phyloP scores from a whole-genome alignment of 2,329 filamentous ascomycete species.

The Diaporthe citriasiana region DNA sequence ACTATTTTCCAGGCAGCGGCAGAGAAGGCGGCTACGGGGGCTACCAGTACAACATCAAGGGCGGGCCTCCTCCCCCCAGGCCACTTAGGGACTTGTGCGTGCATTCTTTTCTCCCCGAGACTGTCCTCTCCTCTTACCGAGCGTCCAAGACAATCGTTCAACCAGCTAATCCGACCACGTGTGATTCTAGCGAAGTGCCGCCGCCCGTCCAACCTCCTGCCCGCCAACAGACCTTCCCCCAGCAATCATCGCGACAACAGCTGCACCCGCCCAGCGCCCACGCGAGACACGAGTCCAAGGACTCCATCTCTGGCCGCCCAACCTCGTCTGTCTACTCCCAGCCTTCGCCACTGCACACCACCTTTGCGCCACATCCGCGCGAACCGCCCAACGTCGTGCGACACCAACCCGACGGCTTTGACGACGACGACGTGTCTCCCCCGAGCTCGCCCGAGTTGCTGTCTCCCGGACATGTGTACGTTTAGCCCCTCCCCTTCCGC shows the following conservation, averaged over 20 bases:
- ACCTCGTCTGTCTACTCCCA: conserved; percentile 74
- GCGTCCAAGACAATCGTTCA: background rate
- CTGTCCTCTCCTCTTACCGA: background rate
- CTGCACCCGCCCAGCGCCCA: conserved; percentile 10
- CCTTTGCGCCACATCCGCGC: conserved; percentile 48
- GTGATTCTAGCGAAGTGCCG: conserved; percentile 20
- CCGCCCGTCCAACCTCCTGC: conserved; percentile 29
- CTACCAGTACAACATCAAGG: conserved; percentile 33
- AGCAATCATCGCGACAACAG: conserved; percentile 9
- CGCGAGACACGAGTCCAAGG: conserved; percentile 17
- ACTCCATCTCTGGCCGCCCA: conserved; percentile 54
- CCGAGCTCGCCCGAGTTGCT: conserved; percentile 69
- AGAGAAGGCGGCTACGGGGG: conserved; percentile 12
- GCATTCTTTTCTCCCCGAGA: background rate
- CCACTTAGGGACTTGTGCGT: conserved; percentile 39
- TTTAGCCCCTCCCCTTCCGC: conserved; percentile 41
- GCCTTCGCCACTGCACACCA: conserved; percentile 59
- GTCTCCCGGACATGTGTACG: conserved; percentile 58
- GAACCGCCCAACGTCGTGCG: conserved; percentile 42
- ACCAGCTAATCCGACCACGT: conserved; percentile 27
- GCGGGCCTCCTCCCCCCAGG: conserved; percentile 34
- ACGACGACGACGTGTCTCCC: conserved; percentile 65
- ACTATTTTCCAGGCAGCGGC: conserved; percentile 12
- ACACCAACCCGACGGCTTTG: conserved; percentile 38
- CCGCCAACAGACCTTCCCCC: conserved; percentile 33